Evolutionary conservation across 23 red algal species (phyloP).

Genomic region (Chondrus crispus): DNA sequence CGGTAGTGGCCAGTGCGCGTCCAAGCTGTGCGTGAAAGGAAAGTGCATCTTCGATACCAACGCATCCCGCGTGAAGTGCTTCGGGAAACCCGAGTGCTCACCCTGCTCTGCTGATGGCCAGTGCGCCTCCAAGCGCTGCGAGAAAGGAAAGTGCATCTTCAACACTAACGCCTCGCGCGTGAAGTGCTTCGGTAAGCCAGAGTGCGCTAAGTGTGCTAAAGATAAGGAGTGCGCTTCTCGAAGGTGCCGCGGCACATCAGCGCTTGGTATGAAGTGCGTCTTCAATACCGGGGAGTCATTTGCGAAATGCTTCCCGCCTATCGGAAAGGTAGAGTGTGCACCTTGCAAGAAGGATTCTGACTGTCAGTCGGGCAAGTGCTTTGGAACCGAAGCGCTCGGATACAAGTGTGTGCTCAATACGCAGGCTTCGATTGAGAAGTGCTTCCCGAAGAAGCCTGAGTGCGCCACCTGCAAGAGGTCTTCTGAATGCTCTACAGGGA

Average conservation of each 20-base stretch:
- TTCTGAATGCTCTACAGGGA: slow-evolving; percentile 17
- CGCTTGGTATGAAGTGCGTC: slow-evolving; percentile 15
- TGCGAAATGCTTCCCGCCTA: slow-evolving; percentile 30
- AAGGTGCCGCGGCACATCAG: not conserved
- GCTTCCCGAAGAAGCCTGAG: slow-evolving; percentile 3
- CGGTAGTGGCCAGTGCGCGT: not conserved
- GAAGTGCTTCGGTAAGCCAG: not conserved
- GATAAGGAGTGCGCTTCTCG: not conserved
- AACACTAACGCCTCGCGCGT: not conserved
- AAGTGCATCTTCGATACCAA: slow-evolving; percentile 31
- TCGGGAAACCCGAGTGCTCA: not conserved
- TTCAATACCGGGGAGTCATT: slow-evolving; percentile 13
- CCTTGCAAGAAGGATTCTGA: not conserved
- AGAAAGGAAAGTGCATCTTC: slow-evolving; percentile 21
- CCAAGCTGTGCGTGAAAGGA: slow-evolving; percentile 25
- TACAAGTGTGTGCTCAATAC: slow-evolving; percentile 20
- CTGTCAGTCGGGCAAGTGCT: slow-evolving; percentile 26
- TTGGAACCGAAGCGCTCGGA: not conserved
- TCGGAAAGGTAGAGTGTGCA: slow-evolving; percentile 17
- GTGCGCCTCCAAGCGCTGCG: slow-evolving; percentile 20
- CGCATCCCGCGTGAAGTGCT: not conserved
- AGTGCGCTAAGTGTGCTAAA: not conserved
- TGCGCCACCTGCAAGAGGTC: not conserved
- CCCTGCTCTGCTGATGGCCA: not conserved
- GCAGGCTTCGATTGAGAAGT: not conserved